A percentile compares a stretch with the other conserved stretches of the same genome.
These are phyloP conservation scores for Phytopythium mirpurense DNA, from an alignment of 352 stramenopile genomes.

Conservation along the genomic window DNA sequence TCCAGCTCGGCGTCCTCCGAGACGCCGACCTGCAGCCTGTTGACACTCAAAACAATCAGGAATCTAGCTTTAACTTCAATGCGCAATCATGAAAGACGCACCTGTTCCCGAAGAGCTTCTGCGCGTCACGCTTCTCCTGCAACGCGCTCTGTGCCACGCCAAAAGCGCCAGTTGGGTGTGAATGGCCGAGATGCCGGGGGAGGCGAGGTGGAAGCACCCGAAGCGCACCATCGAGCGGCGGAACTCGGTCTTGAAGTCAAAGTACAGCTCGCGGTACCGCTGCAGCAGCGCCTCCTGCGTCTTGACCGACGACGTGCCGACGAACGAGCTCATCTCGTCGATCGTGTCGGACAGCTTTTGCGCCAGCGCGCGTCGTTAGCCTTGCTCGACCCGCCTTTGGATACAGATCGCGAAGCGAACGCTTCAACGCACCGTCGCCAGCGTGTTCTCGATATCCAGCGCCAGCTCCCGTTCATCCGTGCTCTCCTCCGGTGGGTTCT, in stretches of 20 bases:
- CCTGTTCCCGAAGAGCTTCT: conserved; percentile 80
- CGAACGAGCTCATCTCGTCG: conserved; percentile 78
- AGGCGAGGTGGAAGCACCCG: no score
- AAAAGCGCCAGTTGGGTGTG: neutral
- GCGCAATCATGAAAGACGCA: conserved; percentile 20
- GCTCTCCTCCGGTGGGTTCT: conserved; percentile 58
- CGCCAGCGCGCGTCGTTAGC: neutral
- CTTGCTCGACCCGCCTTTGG: no score
- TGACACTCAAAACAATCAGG: neutral
- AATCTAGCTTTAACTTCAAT: no score
- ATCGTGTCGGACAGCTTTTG: conserved; percentile 76
- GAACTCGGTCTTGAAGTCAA: conserved; percentile 95
- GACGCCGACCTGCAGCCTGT: conserved; percentile 36
- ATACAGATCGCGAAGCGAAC: neutral
- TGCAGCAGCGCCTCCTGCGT: conserved; percentile 88
- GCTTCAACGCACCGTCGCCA: conserved; percentile 37
- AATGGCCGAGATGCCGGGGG: no score
- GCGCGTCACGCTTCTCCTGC: conserved; percentile 78
- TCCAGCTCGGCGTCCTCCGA: conserved; percentile 73
- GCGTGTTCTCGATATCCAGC: conserved; percentile 72
- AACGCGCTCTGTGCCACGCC: conserved; percentile 43
- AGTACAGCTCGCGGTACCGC: conserved; percentile 95
- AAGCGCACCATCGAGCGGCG: conserved; percentile 78
- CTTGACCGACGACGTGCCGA: conserved; percentile 67
- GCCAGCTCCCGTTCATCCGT: conserved; percentile 58